Evolutionary conservation across 164 flowering plant genomes (phyloP), one percentile per base, ranked within the genome.

Genomic region (Berberis vulgaris): DNA sequence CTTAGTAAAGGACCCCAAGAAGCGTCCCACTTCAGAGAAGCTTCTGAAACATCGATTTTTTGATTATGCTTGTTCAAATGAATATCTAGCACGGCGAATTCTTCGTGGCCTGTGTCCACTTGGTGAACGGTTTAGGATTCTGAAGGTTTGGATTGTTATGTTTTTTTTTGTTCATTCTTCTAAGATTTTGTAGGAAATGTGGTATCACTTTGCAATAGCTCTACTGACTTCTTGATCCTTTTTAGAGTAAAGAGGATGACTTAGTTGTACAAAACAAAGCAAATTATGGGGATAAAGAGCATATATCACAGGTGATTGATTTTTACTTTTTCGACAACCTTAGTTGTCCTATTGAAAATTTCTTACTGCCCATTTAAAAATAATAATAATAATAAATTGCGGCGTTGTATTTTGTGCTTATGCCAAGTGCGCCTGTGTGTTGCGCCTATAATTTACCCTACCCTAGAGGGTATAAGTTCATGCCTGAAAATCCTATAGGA

Each of bases 201-300:
- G 26, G 26, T 26, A 26, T 26, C 26, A 26, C 26, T 26, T 26
- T 26, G 26, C 26, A 26, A 26, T 26, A 26, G 26, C 26, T 26
- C 26, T 26, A 26, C 26, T 26, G 26, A 26, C 26, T 26, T 26
- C 26, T 26, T 26, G 26, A 26, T 26, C 26, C 26, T 26, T 26
- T 26, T 26, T 65, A 94, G 99, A 80, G 71, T 71, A 94, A 89
- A 68, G 97, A 94, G 74, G 92, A 80, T 64, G 89, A 88, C 52
- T 85, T 93, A 90, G 86, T 88, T 71, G 96, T 94, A 41, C 97
- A 90, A 72, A 82, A 93, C 84, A 85, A 88, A 77, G 84, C 89
- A 79, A 88, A 96, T 45, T 91, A 91, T 78, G 94, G 96, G 49
- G 60, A 86, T 63, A 91, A 80, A 74, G 97, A 94, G 72, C 96